Percentiles rank a stretch among this genome's conserved stretches.
Evolutionary conservation across 495 filamentous ascomycete genomes (phyloP).

Genomic region (Penicillium cataractarum): DNA sequence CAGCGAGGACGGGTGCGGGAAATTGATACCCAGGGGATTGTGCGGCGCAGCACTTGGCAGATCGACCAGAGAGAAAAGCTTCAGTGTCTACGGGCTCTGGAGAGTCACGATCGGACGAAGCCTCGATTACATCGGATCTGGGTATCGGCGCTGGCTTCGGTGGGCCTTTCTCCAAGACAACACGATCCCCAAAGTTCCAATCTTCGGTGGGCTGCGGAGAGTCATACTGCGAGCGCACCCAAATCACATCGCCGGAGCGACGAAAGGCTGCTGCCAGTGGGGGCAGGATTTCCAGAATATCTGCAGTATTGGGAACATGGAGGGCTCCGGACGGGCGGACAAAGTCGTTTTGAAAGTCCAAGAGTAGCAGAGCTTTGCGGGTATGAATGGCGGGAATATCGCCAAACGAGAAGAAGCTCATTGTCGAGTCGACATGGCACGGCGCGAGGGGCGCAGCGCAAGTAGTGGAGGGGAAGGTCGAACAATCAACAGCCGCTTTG

Average conservation of each 20-base stretch:
- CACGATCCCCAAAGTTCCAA: conserved; percentile 42
- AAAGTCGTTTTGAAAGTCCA: conserved; percentile 95
- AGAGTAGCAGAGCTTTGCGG: conserved; percentile 78
- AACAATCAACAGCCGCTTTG: conserved; percentile 3
- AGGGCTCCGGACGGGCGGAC: conserved; percentile 69
- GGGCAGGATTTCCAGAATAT: conserved; percentile 69
- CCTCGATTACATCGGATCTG: conserved; percentile 26
- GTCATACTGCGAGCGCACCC: conserved; percentile 80
- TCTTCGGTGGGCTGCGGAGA: conserved; percentile 57
- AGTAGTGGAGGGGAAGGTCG: neutral
- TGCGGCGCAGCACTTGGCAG: conserved; percentile 60
- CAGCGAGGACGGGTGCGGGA: conserved; percentile 56
- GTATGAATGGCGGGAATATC: conserved; percentile 62
- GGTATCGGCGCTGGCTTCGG: conserved; percentile 14
- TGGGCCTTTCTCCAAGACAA: conserved; percentile 38
- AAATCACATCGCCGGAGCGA: conserved; percentile 78
- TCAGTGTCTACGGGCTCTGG: conserved; percentile 52
- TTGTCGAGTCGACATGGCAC: conserved; percentile 31
- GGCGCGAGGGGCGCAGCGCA: neutral
- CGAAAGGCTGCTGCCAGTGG: conserved; percentile 75
- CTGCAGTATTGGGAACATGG: conserved; percentile 62
- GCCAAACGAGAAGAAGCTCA: conserved; percentile 44
- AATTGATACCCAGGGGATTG: conserved; percentile 71
- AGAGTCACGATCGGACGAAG: conserved; percentile 26
- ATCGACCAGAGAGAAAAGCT: conserved; percentile 61